Percentiles rank a stretch among this genome's conserved stretches.
These are phyloP conservation scores for Saturnispora silvae DNA, from an alignment of 805 yeast species.

Conservation along the genomic window DNA sequence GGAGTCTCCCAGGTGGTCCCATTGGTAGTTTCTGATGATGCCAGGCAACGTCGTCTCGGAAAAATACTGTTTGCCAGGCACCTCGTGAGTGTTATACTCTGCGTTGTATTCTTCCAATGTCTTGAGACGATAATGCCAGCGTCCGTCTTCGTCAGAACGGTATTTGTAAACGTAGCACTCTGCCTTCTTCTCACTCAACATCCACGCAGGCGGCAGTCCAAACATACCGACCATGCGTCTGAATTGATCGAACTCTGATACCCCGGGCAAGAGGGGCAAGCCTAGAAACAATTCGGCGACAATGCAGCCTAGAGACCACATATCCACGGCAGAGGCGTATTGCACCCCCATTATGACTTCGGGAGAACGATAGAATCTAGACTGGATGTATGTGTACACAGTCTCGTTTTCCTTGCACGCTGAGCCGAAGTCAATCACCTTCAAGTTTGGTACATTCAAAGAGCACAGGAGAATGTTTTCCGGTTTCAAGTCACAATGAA, in stretches of 20 bases:
- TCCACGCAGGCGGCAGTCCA: conserved; percentile 88
- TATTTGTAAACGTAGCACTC: conserved; percentile 42
- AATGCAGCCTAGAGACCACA: conserved; percentile 97
- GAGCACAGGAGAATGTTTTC: conserved; percentile 79
- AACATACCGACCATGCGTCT: conserved; percentile 71
- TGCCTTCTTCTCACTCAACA: conserved; percentile 89
- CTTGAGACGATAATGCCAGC: conserved; percentile 30
- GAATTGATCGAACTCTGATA: conserved; percentile 86
- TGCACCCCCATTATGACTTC: conserved; percentile 80
- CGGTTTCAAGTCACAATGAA: conserved; percentile 96
- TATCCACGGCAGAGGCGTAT: conserved; percentile 90
- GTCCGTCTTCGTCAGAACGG: conserved; percentile 15
- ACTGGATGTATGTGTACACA: conserved; percentile 78
- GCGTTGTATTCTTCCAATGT: conserved; percentile 37
- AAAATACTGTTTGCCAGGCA: conserved; percentile 80
- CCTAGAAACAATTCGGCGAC: conserved; percentile 82
- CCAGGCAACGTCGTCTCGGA: conserved; percentile 53
- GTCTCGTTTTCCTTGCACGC: conserved; percentile 91
- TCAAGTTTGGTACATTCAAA: conserved; percentile 75
- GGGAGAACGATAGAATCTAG: conserved; percentile 97
- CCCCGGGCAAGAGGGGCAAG: conserved; percentile 79
- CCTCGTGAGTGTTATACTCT: conserved; percentile 50
- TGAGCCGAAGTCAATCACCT: conserved; percentile 91
- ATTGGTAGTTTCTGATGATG: conserved; percentile 64
- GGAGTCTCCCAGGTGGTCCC: conserved; percentile 48